A percentile compares a stretch with the other conserved stretches of the same genome.
Conservation (phyloP, 305 asterid species). For the Fraxinus baroniana region DNA sequence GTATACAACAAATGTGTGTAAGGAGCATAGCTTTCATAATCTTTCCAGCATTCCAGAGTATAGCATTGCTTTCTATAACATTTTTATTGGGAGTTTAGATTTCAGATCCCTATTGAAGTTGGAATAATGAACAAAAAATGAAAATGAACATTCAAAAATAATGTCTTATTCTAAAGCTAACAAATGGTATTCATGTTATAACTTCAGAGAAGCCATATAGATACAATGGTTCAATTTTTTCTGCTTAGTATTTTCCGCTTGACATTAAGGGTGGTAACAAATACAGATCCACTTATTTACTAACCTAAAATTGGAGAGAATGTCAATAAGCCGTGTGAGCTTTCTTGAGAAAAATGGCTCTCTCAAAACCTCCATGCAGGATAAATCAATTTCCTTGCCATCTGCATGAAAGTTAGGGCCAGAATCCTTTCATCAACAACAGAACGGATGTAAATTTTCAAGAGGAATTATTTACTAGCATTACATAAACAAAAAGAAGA, state of each 20-base stretch:
- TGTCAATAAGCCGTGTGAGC: conserved; percentile 65
- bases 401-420: conserved; percentile 45
- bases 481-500: conserved; percentile 16
- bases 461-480: not conserved
- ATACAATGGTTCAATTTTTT: not conserved
- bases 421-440: conserved; percentile 15
- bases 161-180: not conserved
- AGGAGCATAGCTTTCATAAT: not conserved
- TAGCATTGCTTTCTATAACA: not conserved
- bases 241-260: not conserved
- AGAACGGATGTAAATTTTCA: conserved; percentile 5
- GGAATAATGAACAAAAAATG: not conserved
- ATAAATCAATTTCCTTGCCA: conserved; percentile 58
- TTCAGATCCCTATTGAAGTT: not conserved
- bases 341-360: conserved; percentile 86
- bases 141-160: not conserved
- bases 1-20: not conserved
- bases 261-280: conserved; percentile 14
- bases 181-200: not conserved
- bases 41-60: not conserved
- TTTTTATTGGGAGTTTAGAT: not conserved
- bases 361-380: conserved; percentile 56
- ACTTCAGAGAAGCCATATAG: conserved; percentile 3
- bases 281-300: conserved; percentile 23
- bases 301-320: conserved; percentile 76